Evolutionary conservation across 2,329 filamentous ascomycete species (phyloP).

Genomic region (Fusarium sp.): DNA sequence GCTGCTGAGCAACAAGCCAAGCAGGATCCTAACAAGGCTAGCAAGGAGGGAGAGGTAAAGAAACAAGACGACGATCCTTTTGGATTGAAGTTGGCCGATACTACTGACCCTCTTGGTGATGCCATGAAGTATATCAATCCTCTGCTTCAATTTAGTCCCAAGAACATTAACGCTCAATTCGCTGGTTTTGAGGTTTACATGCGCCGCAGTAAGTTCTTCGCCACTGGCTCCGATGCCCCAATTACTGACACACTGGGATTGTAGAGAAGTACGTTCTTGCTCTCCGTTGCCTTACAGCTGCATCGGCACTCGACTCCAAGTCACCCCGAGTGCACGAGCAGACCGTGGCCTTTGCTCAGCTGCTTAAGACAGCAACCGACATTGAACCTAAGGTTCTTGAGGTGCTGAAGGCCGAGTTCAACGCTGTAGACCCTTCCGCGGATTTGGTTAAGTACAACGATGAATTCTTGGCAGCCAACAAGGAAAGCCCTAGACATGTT

Average conservation of each 20-base stretch:
- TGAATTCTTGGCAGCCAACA: slow-evolving; percentile 71
- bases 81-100: slow-evolving; percentile 82
- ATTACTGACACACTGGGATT: neutral
- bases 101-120: slow-evolving; percentile 83
- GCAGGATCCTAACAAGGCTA: slow-evolving; percentile 83
- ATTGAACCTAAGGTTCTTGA: slow-evolving; percentile 73
- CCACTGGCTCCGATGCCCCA: neutral
- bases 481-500: slow-evolving; percentile 69
- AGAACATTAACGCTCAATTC: slow-evolving; percentile 83
- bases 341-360: slow-evolving; percentile 73
- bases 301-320: slow-evolving; percentile 73
- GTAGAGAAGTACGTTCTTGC: slow-evolving; percentile 89
- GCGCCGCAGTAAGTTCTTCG: slow-evolving; percentile 74
- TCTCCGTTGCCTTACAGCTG: slow-evolving; percentile 83
- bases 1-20: slow-evolving; percentile 82
- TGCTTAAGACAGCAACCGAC: slow-evolving; percentile 66
- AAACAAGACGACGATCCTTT: slow-evolving; percentile 92
- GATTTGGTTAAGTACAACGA: slow-evolving; percentile 74
- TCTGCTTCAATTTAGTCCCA: slow-evolving; percentile 83
- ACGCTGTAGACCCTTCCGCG: slow-evolving; percentile 65
- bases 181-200: slow-evolving; percentile 92
- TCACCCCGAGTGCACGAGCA: slow-evolving; percentile 82
- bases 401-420: slow-evolving; percentile 76
- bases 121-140: slow-evolving; percentile 87
- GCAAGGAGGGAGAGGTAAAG: slow-evolving; percentile 73